Evolutionary conservation across 1,284 basidiomycete species (phyloP).

Genomic region (Hortiboletus rubellus): DNA sequence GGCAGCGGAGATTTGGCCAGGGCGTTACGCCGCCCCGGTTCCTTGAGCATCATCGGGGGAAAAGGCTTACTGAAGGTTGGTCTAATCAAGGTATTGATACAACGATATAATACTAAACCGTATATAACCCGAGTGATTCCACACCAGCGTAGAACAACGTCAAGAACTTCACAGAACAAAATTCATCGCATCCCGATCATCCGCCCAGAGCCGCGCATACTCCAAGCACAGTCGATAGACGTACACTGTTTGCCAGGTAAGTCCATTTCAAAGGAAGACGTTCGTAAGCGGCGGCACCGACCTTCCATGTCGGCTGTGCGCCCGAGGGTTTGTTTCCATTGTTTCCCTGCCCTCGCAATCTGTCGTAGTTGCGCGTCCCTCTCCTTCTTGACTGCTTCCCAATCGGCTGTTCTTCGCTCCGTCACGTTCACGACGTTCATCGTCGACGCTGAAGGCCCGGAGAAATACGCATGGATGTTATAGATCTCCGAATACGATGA

Average conservation of each 20-base stretch:
- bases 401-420: constrained; percentile 17
- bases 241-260: constrained; percentile 52
- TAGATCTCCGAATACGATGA: constrained; percentile 87
- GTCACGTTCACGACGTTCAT: constrained; percentile 51
- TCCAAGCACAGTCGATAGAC: constrained; percentile 89
- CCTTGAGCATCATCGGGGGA: too few relatives aligned
- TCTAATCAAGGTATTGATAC: neutral
- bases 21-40: too few relatives aligned
- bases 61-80: neutral
- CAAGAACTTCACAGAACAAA: constrained; percentile 37
- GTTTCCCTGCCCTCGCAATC: constrained; percentile 84
- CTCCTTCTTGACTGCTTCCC: constrained; percentile 48
- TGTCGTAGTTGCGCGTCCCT: constrained; percentile 75
- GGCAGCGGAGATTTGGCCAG: too few relatives aligned
- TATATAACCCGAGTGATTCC: neutral
- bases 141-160: neutral
- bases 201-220: constrained; percentile 81
- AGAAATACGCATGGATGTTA: constrained; percentile 89
- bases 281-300: constrained; percentile 30
- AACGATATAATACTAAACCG: neutral
- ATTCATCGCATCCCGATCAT: constrained; percentile 75
- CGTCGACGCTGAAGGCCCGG: constrained; percentile 69
- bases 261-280: constrained; percentile 4
- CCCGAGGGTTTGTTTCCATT: constrained; percentile 85
- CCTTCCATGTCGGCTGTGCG: constrained; percentile 89